Evolutionary conservation across 2,329 filamentous ascomycete genomes (phyloP).

Genomic region (Alternaria sp.): DNA sequence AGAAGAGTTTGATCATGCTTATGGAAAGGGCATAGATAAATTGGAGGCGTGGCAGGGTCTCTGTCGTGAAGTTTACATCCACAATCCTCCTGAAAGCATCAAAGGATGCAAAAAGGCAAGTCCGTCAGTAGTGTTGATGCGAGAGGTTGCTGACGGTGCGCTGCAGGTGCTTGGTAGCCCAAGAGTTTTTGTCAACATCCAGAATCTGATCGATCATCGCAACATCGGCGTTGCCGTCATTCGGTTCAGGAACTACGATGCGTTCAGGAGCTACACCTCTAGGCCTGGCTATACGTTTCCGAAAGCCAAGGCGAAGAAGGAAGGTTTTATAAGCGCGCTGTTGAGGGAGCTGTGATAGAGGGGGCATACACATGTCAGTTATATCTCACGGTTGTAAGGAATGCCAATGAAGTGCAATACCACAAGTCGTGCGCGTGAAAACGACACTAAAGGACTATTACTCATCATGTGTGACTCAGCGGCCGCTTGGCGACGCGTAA

Average conservation of each 20-base stretch:
- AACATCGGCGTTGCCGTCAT: conserved; percentile 22
- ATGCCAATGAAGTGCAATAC: not conserved
- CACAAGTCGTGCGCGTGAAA: not conserved
- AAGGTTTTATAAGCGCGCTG: conserved; percentile 34
- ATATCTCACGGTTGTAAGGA: not conserved
- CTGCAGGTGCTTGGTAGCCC: conserved; percentile 21
- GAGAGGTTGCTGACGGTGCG: not conserved
- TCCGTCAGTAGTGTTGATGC: not conserved
- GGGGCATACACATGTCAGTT: not conserved
- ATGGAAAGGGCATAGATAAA: conserved; percentile 16
- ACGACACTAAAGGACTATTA: not conserved
- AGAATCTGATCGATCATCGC: conserved; percentile 34
- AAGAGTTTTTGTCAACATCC: conserved; percentile 30
- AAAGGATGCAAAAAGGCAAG: conserved; percentile 28
- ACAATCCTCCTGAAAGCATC: conserved; percentile 22
- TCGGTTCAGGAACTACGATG: conserved; percentile 21
- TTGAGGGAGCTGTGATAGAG: conserved; percentile 22
- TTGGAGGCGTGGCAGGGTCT: conserved; percentile 32
- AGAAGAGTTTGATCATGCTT: conserved; percentile 17
- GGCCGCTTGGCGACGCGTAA: conserved; percentile 2
- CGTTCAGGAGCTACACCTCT: conserved; percentile 24
- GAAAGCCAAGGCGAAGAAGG: conserved; percentile 26
- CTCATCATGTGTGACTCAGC: not conserved
- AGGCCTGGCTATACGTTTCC: no score
- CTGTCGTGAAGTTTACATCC: conserved; percentile 29